Percentiles rank a stretch among this genome's conserved stretches.
Evolutionary conservation across 2,329 filamentous ascomycete genomes (phyloP).

Genomic region (Colletotrichum agaves): DNA sequence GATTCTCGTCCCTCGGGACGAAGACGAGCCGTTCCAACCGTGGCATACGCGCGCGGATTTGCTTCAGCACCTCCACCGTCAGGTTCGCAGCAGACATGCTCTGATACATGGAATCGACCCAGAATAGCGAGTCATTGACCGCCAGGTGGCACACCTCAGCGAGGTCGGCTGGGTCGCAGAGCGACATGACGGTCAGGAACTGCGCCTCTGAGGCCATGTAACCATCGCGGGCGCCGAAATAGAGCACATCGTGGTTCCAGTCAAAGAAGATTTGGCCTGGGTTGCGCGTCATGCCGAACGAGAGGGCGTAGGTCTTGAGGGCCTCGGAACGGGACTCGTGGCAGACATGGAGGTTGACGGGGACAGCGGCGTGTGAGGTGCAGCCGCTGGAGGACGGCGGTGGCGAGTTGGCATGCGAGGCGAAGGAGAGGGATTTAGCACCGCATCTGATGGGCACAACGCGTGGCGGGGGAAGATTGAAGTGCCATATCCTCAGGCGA

Average conservation of each 20-base stretch:
- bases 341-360: slow-evolving; percentile 58
- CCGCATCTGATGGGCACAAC: slow-evolving; percentile 57
- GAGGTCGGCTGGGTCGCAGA: slow-evolving; percentile 55
- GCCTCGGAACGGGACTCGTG: slow-evolving; percentile 58
- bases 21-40: slow-evolving; percentile 56
- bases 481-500: slow-evolving; percentile 59
- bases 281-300: slow-evolving; percentile 55
- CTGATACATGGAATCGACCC: slow-evolving; percentile 47
- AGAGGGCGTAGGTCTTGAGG: slow-evolving; percentile 51
- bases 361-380: slow-evolving; percentile 54
- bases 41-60: slow-evolving; percentile 52
- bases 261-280: slow-evolving; percentile 57
- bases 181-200: slow-evolving; percentile 56
- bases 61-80: slow-evolving; percentile 52
- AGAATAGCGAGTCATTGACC: slow-evolving; percentile 57
- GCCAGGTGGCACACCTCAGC: slow-evolving; percentile 54
- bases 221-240: slow-evolving; percentile 57
- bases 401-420: slow-evolving; percentile 14
- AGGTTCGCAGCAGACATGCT: slow-evolving; percentile 53
- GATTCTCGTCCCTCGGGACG: slow-evolving; percentile 53
- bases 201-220: slow-evolving; percentile 58
- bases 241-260: slow-evolving; percentile 55
- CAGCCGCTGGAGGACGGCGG: slow-evolving; percentile 47
- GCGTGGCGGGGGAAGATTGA: slow-evolving; percentile 55
- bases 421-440: slow-evolving; percentile 43